Evolutionary conservation across 2,329 filamentous ascomycete genomes (phyloP).

Genomic region (Fusarium burgessii): DNA sequence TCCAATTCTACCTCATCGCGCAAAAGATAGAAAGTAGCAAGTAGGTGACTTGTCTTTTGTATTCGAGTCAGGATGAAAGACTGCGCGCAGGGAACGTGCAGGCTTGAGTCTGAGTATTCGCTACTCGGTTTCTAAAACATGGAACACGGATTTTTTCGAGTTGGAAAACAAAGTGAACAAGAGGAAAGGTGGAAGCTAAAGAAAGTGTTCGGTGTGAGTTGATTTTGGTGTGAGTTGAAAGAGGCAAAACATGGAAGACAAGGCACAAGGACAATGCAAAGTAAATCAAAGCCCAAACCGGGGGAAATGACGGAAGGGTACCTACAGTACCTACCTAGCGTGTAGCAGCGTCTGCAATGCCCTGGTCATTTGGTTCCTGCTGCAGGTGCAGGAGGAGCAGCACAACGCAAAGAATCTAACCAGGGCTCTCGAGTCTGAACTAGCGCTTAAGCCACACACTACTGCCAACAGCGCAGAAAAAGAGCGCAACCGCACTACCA

Average conservation of each 20-base stretch:
- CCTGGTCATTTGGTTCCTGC: conserved; percentile 19
- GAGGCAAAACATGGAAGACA: conserved; percentile 15
- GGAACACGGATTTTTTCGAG: conserved; percentile 3
- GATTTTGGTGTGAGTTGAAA: conserved; percentile 27
- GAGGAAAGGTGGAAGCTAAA: conserved; percentile 14
- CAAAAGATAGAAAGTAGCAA: conserved; percentile 15
- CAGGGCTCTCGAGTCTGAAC: conserved; percentile 15
- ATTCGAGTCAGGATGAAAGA: conserved; percentile 16
- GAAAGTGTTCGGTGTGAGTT: neutral
- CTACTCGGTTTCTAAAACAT: neutral
- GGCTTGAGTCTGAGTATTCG: neutral
- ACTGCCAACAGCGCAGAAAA: neutral
- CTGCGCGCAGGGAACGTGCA: neutral
- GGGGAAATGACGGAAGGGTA: conserved; percentile 31
- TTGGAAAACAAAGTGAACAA: conserved; percentile 12
- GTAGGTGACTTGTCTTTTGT: conserved; percentile 12
- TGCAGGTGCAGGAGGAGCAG: conserved; percentile 4
- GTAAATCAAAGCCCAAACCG: conserved; percentile 23
- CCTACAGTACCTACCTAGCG: conserved; percentile 8
- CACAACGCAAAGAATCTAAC: conserved; percentile 3
- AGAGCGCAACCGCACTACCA: conserved; percentile 5
- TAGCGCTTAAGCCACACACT: conserved; percentile 33
- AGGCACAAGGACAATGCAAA: conserved; percentile 11
- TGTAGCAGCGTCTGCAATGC: conserved; percentile 32
- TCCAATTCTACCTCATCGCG: conserved; percentile 37